A percentile compares a stretch with the other conserved stretches of the same genome.
These are phyloP conservation scores for Saccharomycopsis sp. DNA, from an alignment of 805 yeast species.

Conservation along the genomic window DNA sequence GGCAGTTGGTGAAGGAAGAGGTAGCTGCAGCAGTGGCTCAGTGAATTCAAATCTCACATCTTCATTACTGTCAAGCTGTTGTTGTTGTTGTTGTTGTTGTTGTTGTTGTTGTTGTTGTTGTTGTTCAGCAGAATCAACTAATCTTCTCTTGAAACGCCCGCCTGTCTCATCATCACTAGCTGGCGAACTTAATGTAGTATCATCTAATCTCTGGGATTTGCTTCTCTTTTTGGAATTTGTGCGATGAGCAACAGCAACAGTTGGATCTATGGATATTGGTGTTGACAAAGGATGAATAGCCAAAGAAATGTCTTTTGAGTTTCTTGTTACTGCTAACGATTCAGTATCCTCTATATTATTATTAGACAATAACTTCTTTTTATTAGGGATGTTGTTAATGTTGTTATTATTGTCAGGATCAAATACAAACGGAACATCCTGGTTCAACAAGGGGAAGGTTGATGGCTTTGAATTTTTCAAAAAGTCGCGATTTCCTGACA, in stretches of 20 bases:
- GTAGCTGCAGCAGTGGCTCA: conserved; percentile 37
- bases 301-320: not conserved
- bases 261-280: conserved; percentile 1
- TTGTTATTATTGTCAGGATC: too few species aligned
- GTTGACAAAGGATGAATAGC: conserved; percentile 17
- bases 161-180: not conserved
- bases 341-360: too few species aligned
- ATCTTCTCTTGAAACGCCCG: not conserved
- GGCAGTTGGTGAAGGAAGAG: conserved; percentile 64
- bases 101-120: not conserved
- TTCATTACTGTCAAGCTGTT: not conserved
- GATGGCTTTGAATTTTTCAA: conserved; percentile 11
- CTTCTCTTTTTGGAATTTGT: conserved; percentile 3
- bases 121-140: not conserved
- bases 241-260: not conserved
- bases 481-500: too few species aligned
- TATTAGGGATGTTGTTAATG: too few species aligned
- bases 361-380: too few species aligned
- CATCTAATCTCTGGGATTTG: not conserved
- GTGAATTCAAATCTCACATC: not conserved
- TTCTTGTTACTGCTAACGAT: too few species aligned
- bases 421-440: conserved; percentile 12
- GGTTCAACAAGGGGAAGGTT: conserved; percentile 9
- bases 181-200: not conserved
- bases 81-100: not conserved